Evolutionary conservation across 2,329 filamentous ascomycete genomes (phyloP), one percentile per base, ranked within the genome.

Genomic region (Neofusicoccum kwambonambiense): DNA sequence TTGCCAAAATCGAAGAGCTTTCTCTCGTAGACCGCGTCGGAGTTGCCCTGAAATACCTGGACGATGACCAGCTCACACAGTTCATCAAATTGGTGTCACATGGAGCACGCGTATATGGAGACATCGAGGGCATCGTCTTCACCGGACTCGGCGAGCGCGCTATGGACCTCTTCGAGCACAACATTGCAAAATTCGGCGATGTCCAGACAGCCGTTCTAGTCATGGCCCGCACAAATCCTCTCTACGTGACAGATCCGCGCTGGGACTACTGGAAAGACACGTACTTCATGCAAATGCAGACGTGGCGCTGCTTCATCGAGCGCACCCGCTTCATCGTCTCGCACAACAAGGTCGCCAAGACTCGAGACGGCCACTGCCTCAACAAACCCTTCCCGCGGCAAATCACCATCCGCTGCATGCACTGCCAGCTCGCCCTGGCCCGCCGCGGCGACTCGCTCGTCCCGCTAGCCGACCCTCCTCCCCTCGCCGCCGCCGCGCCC

Each of bases 241-340:
- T 87, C 8, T 94, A 92, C 76, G 88, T 94, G 69, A 86, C 90
- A 75, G 92, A 95, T 74, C 81, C 89, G 49, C 88, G 92, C 68
- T 92, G 89, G 78, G 82, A 84, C 9, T 87, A 89, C 64, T 94
- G 91, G 90, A 89, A 90, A 67, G 93, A 94, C 74, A 86, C 89
- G 64, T 87, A 88, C 57, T 88, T 91, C 70, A 84, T 90, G 42
- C 79, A 89, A 83, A 68, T 91, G 91, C 83, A 90, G 84, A 75
- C 86, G 83, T 89, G 86, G 86, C 84, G 84, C 62, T 79, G 86
- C 64, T 93, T 91, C 78, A 87, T 90, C 67, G 85, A 91, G 69
- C 87, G 91, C 52, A 90, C 90, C 63, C 89, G 89, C 71, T 94
- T 93, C 77, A 89, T 91, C 69, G 89, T 91, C 66, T 88, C 91